Conservation (phyloP, 106 monocot species). For the Gastrodia elata region DNA sequence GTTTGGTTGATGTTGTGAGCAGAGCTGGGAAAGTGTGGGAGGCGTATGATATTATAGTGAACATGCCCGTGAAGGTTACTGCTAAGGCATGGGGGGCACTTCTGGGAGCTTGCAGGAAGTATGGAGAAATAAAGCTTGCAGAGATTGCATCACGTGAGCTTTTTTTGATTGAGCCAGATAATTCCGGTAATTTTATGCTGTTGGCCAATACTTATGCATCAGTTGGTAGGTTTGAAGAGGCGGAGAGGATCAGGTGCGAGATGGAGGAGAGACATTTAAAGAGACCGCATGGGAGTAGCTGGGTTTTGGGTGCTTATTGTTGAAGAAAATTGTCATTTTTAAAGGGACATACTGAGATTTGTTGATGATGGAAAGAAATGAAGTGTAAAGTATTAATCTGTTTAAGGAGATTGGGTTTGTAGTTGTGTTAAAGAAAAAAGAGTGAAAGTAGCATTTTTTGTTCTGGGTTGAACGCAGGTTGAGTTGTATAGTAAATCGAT, state of each 20-base stretch:
- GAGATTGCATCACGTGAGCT: constrained; percentile 49
- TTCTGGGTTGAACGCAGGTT: background rate
- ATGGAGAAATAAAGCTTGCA: constrained; percentile 49
- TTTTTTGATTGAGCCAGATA: constrained; percentile 70
- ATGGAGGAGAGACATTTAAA: constrained; percentile 39
- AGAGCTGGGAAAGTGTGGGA: constrained; percentile 60
- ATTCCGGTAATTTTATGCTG: constrained; percentile 56
- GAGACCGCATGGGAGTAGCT: constrained; percentile 51
- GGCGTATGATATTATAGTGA: constrained; percentile 36
- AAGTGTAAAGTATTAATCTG: background rate
- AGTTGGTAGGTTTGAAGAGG: constrained; percentile 45
- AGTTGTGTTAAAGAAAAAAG: background rate
- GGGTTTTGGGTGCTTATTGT: constrained; percentile 22
- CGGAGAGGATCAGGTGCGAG: constrained; percentile 36
- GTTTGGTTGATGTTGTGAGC: constrained; percentile 75
- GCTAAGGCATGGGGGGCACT: constrained; percentile 75
- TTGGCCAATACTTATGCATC: constrained; percentile 43
- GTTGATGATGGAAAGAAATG: no score
- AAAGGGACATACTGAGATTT: background rate
- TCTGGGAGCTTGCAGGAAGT: constrained; percentile 50
- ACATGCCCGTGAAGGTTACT: constrained; percentile 52
- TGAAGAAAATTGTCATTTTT: background rate
- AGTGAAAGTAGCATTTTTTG: background rate
- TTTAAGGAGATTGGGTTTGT: background rate
- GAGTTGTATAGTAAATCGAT: no score